Conservation (phyloP, 306 rosid genomes). For the Benincasa hispida region DNA sequence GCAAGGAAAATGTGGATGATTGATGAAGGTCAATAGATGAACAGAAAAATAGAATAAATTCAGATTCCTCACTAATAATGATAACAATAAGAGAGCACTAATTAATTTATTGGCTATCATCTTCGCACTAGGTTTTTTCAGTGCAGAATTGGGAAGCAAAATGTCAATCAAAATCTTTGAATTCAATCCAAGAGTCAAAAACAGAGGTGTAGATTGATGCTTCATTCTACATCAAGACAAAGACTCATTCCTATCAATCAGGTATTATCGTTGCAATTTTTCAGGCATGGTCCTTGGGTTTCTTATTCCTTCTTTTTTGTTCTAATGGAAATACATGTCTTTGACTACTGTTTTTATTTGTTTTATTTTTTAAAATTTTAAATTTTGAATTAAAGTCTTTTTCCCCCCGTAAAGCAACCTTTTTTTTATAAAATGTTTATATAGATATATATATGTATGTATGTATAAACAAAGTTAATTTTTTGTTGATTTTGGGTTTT, state of each 20-base stretch:
- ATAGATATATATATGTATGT: too few relatives aligned
- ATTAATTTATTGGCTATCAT: neutral
- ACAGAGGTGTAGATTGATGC: neutral
- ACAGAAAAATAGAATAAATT: neutral
- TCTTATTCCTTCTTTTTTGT: neutral
- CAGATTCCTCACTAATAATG: neutral
- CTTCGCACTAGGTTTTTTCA: neutral
- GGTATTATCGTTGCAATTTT: neutral
- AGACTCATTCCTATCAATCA: neutral
- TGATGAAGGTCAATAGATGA: neutral
- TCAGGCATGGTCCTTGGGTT: neutral
- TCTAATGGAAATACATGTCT: neutral
- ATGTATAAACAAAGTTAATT: too few relatives aligned
- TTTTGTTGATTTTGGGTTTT: too few relatives aligned
- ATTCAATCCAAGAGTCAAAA: neutral
- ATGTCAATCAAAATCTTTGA: neutral
- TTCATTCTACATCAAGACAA: neutral
- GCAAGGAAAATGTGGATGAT: neutral
- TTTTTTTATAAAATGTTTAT: too few relatives aligned
- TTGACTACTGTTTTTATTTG: too few relatives aligned
- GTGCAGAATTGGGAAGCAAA: slow-evolving; percentile 1
- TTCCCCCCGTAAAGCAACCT: too few relatives aligned
- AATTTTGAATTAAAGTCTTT: too few relatives aligned
- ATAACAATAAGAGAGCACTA: neutral
- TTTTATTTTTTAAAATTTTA: too few relatives aligned